Evolutionary conservation across 176 grass and related monocot genomes (phyloP).

Genomic region (Secale cereale): DNA sequence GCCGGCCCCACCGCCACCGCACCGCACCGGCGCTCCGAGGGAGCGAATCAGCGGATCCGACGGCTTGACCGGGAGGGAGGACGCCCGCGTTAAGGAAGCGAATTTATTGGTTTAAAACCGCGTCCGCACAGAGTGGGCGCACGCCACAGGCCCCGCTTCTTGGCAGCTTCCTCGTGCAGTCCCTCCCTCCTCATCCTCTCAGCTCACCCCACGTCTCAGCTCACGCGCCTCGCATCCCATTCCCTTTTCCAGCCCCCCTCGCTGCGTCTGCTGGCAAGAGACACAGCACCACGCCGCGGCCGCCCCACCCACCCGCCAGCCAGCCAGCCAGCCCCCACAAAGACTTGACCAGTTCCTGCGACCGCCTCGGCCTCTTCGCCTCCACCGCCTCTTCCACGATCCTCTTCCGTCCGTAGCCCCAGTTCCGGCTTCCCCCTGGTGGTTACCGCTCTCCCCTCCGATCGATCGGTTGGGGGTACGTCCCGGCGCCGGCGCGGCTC

Average conservation of each 20-base stretch:
- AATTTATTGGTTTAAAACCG: not conserved
- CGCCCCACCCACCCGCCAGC: not conserved
- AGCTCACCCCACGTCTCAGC: constrained; percentile 9
- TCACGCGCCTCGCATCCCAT: not conserved
- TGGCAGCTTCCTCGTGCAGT: not conserved
- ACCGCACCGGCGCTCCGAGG: not conserved
- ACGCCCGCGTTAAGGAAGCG: constrained; percentile 11
- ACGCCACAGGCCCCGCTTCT: not conserved
- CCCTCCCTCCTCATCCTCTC: not conserved
- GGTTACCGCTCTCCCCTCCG: not conserved
- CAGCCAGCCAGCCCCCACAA: not conserved
- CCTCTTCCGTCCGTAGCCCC: not conserved
- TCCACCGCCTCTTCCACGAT: not conserved
- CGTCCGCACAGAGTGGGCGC: not conserved
- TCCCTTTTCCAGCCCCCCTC: no score
- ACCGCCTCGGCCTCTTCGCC: not conserved
- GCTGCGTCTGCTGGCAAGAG: not conserved
- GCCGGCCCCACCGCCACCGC: not conserved
- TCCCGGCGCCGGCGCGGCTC: not conserved
- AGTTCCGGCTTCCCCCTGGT: not conserved
- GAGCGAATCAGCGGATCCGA: not conserved
- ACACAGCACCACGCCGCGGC: not conserved
- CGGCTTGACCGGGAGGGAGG: constrained; percentile 6
- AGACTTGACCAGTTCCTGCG: not conserved
- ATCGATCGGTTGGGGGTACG: not conserved